Evolutionary conservation across 257 asterid species (phyloP).

Genomic region (Striga asiatica): DNA sequence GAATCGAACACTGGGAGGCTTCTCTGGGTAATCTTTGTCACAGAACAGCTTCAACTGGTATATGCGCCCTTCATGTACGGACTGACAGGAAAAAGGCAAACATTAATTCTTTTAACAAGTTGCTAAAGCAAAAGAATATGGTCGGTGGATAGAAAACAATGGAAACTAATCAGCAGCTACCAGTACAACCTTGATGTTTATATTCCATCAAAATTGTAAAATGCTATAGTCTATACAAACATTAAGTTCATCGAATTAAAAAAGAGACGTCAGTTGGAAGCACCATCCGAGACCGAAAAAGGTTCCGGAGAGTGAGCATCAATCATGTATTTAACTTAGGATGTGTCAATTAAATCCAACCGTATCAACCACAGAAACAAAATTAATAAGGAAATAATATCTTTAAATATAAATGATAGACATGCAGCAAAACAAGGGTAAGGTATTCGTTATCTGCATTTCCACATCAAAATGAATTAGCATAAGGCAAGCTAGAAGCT

Average conservation of each 20-base stretch:
- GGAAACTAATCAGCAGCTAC: background rate
- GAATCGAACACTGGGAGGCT: conserved; percentile 79
- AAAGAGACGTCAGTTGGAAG: background rate
- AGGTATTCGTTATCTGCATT: background rate
- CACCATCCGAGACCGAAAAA: conserved; percentile 5
- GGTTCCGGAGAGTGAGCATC: background rate
- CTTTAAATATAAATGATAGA: no score
- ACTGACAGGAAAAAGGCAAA: conserved; percentile 26
- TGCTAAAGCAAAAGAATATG: background rate
- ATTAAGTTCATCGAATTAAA: background rate
- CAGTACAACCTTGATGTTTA: background rate
- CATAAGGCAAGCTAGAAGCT: conserved; percentile 3
- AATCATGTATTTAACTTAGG: background rate
- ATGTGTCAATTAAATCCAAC: background rate
- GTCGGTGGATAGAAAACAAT: background rate
- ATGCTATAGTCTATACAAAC: background rate
- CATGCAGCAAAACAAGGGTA: no score
- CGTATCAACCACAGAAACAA: background rate
- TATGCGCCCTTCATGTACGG: conserved; percentile 80
- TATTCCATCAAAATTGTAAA: background rate
- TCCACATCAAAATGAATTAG: background rate
- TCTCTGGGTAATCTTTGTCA: conserved; percentile 87
- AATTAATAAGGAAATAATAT: background rate
- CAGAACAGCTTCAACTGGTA: conserved; percentile 76
- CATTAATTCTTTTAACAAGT: background rate